Evolutionary conservation across 2,329 filamentous ascomycete genomes (phyloP), one percentile per base, ranked within the genome.

Genomic region (Pochonia chlamydosporia): DNA sequence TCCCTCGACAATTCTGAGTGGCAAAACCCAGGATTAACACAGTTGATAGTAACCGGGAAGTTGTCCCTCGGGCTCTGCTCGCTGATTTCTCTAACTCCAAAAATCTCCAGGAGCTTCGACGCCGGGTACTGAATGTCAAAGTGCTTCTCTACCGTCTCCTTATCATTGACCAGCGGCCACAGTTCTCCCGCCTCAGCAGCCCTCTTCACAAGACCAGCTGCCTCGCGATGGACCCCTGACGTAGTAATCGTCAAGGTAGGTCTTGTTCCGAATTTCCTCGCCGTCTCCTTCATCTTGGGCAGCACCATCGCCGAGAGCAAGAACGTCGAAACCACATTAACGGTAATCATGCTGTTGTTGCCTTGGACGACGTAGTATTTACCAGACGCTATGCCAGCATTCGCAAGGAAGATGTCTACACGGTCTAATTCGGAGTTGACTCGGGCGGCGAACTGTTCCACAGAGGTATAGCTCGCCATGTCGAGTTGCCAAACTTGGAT

Each of bases 311-410:
- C 52, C 0, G 66, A 71, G 0, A 82, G 62, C 2, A 82, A 56
- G 35, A 80, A 68, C 0, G 74, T 78, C 11, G 64, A 68, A 47
- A 82, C 63, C 9, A 78, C 73, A 47, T 82, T 82, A 45, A 76
- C 69, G 0, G 72, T 75, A 33, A 82, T 61, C 0, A 60, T 71
- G 14, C 53, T 58, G 59, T 82, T 78, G 33, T 74, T 63, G 0
- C 64, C 70, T 46, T 78, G 74, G 3, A 60, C 61, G 45, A 63
- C 74, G 0, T 59, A 47, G 2, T 6, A 13, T 0, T 64, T 66
- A 1, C 26, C 35, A 2, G 37, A 26, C 18, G 62, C 63, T 4
- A 80, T 54, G 1, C 72, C 64, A 3, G 66, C 66, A 35, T 69
- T 78, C 43, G 65, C 61, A 21, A 75, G 54, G 30, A 71, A 60